phyloP scores from a whole-genome alignment of 768 basidiomycete species.

The Termitomyces sp. region DNA sequence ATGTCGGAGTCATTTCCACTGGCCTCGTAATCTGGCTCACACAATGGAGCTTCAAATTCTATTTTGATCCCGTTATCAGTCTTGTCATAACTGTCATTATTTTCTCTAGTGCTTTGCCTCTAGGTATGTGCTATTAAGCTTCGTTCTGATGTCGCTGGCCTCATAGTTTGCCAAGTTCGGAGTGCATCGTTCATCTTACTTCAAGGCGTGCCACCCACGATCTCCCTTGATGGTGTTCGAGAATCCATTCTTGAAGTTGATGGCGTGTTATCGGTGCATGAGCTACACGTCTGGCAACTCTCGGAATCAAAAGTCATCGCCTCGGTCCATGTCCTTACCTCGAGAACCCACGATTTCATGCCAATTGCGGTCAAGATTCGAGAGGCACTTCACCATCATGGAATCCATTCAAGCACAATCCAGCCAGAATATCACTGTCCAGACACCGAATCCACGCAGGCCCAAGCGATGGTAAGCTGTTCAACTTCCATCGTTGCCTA shows the following conservation, averaged over 20 bases:
- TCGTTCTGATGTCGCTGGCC: background rate
- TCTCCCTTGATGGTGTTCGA: slow-evolving; percentile 87
- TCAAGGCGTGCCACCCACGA: slow-evolving; percentile 86
- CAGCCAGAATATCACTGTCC: slow-evolving; percentile 75
- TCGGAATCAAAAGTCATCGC: slow-evolving; percentile 94
- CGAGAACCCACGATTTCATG: slow-evolving; percentile 86
- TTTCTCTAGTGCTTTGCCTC: slow-evolving; percentile 89
- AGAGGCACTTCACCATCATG: slow-evolving; percentile 78
- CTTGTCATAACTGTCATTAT: slow-evolving; percentile 95
- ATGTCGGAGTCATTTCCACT: slow-evolving; percentile 94
- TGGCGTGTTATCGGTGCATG: slow-evolving; percentile 86
- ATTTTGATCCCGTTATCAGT: slow-evolving; percentile 91
- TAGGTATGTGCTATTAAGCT: slow-evolving; percentile 45
- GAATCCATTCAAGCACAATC: slow-evolving; percentile 93
- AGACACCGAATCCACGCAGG: slow-evolving; percentile 35
- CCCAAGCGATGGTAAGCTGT: slow-evolving; percentile 38
- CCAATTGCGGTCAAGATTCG: slow-evolving; percentile 80
- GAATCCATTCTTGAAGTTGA: slow-evolving; percentile 74
- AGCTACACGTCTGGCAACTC: slow-evolving; percentile 96
- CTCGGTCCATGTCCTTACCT: slow-evolving; percentile 90
- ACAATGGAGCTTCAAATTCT: slow-evolving; percentile 78
- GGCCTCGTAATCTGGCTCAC: slow-evolving; percentile 94
- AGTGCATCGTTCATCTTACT: slow-evolving; percentile 93
- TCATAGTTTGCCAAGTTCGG: slow-evolving; percentile 43
- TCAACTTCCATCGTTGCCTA: background rate